A percentile compares a stretch with the other conserved stretches of the same genome.
Evolutionary conservation across 202 grass and related monocot genomes (phyloP).

Genomic region (Zoysia matrella): DNA sequence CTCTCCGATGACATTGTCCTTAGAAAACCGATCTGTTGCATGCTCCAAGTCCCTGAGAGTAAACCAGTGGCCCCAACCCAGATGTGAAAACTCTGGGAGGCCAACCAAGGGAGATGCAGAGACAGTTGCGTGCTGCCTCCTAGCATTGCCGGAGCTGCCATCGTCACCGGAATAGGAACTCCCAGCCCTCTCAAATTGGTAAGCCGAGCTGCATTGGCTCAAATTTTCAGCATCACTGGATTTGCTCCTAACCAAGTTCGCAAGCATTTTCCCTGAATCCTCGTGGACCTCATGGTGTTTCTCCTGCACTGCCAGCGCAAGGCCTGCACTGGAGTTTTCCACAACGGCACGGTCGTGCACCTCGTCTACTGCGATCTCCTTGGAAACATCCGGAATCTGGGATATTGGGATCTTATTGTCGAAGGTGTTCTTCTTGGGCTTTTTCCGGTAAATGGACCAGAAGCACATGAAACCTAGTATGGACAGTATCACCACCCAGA

Average conservation of each 20-base stretch:
- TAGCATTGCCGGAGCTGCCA: slow-evolving; percentile 48
- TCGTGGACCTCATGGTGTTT: slow-evolving; percentile 10
- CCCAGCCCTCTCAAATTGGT: slow-evolving; percentile 45
- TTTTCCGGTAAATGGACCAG: slow-evolving; percentile 39
- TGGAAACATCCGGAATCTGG: slow-evolving; percentile 63
- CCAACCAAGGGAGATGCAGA: slow-evolving; percentile 60
- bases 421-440: slow-evolving; percentile 36
- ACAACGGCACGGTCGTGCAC: slow-evolving; percentile 37
- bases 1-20: slow-evolving; percentile 73
- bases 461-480: slow-evolving; percentile 40
- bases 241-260: slow-evolving; percentile 48
- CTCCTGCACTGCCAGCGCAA: slow-evolving; percentile 15
- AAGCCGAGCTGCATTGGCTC: slow-evolving; percentile 69
- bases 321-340: slow-evolving; percentile 30
- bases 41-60: slow-evolving; percentile 33
- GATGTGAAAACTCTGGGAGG: slow-evolving; percentile 35
- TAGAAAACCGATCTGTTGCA: slow-evolving; percentile 42
- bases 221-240: slow-evolving; percentile 34
- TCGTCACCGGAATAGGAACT: slow-evolving; percentile 55
- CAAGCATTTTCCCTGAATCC: slow-evolving; percentile 52
- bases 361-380: slow-evolving; percentile 64
- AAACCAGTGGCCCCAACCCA: slow-evolving; percentile 43
- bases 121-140: slow-evolving; percentile 50
- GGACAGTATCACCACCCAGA: slow-evolving; percentile 50
- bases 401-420: slow-evolving; percentile 44